Evolutionary conservation across 495 filamentous ascomycete genomes (phyloP).

Genomic region (Neurospora intermedia): DNA sequence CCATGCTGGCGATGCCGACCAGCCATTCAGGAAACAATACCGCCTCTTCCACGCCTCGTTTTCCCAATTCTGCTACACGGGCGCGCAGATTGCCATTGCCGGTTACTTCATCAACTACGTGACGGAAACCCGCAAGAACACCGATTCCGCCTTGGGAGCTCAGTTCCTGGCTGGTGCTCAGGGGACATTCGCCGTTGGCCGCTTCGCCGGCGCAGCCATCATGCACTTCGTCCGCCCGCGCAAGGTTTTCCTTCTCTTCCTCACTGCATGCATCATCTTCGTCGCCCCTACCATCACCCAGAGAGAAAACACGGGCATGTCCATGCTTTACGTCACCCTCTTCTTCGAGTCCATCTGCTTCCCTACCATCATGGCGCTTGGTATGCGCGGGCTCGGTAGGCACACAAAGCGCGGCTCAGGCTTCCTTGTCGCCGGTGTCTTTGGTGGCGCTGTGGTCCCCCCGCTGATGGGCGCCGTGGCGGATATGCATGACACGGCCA

Average conservation of each 20-base stretch:
- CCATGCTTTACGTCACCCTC: conserved; percentile 53
- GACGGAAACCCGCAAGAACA: conserved; percentile 9
- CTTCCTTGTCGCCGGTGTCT: conserved; percentile 52
- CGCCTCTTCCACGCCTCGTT: conserved; percentile 54
- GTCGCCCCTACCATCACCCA: conserved; percentile 43
- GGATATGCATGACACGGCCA: conserved; percentile 27
- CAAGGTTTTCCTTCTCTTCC: conserved; percentile 38
- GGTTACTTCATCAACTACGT: conserved; percentile 37
- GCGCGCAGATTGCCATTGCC: conserved; percentile 55
- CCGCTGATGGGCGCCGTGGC: conserved; percentile 50
- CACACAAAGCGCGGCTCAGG: conserved; percentile 62
- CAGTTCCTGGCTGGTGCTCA: conserved; percentile 56
- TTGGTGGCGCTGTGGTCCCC: conserved; percentile 55
- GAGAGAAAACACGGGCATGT: conserved; percentile 41
- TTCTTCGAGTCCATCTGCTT: conserved; percentile 64
- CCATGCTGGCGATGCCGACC: conserved; percentile 30
- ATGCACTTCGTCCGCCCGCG: conserved; percentile 43
- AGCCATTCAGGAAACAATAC: conserved; percentile 51
- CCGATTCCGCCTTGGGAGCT: conserved; percentile 20
- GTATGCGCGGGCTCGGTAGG: conserved; percentile 55
- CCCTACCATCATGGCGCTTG: conserved; percentile 60
- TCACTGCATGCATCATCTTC: conserved; percentile 47
- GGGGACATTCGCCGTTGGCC: conserved; percentile 53
- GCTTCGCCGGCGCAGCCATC: conserved; percentile 46
- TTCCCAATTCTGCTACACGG: conserved; percentile 64